Percentiles rank a stretch among this genome's conserved stretches.
These are phyloP conservation scores for Aspergillus sclerotialis DNA, from an alignment of 2,329 filamentous ascomycete species.

Conservation along the genomic window DNA sequence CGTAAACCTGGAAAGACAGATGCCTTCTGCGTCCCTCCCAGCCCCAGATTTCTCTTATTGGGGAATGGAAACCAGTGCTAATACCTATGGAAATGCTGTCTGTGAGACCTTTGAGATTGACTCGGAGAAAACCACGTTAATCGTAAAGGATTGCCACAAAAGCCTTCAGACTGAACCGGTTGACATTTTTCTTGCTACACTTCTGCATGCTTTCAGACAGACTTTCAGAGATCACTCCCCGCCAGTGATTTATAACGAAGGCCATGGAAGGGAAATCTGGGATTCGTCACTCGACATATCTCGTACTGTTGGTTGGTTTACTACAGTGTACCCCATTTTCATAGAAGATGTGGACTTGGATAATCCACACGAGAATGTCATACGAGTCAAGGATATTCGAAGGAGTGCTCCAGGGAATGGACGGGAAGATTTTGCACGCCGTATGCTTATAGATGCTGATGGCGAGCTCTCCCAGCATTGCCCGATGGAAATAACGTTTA, in stretches of 20 bases:
- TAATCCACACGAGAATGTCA: constrained; percentile 24
- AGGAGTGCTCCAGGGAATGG: constrained; percentile 32
- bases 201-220: constrained; percentile 38
- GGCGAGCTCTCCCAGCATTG: constrained; percentile 29
- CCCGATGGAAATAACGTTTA: constrained; percentile 40
- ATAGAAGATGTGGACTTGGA: constrained; percentile 20
- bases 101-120: constrained; percentile 29
- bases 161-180: constrained; percentile 28
- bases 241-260: constrained; percentile 42
- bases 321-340: constrained; percentile 40
- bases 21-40: constrained; percentile 15
- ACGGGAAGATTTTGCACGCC: constrained; percentile 29
- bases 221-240: constrained; percentile 35
- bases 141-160: constrained; percentile 27
- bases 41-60: constrained; percentile 28
- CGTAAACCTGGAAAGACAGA: constrained; percentile 5
- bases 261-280: constrained; percentile 43
- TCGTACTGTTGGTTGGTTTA: constrained; percentile 47
- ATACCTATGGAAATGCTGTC: constrained; percentile 29
- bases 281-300: constrained; percentile 41
- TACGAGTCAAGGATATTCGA: constrained; percentile 33
- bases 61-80: constrained; percentile 22
- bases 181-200: constrained; percentile 29
- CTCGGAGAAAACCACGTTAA: constrained; percentile 14
- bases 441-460: constrained; percentile 24